Evolutionary conservation across 768 basidiomycete species (phyloP), one percentile per base, ranked within the genome.

Genomic region (Lentinula sp.): DNA sequence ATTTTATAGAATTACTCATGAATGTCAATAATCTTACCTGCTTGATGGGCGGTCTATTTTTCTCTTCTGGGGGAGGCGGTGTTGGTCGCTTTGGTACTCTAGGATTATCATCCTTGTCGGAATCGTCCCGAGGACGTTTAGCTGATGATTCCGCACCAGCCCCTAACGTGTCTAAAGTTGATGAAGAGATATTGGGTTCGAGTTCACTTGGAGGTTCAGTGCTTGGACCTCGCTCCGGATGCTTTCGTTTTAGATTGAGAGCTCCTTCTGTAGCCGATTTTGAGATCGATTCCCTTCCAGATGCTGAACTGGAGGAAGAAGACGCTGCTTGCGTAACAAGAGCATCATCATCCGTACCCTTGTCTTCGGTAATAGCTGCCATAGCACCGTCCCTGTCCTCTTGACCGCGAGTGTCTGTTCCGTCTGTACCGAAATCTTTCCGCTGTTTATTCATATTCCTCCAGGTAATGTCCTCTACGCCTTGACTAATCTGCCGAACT

Each of bases 391-490:
- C 42, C 56, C 10, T 55, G 40, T 62, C 64, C 39, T 61, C 60
- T 18, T 48, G 16, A 21, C 59, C 54, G 34, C 18, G 35, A 31
- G 60, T 65, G 42, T 62, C 62, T 43, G 70, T 70, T 56, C 59
- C 65, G 59, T 71, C 49, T 16, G 9, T 10, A 32, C 60, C 70
- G 57, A 72, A 71, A 61, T 49, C 31, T 23, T 32, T 40, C 34
- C 15, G n/a, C 35, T 42, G 42, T 15, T 34, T 57, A 62, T 80
- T 78, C 69, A 73, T 72, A 61, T 82, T 84, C 69, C 80, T 78
- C 89, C 88, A 89, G 68, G 77, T 84, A 64, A 90, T 81, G 68
- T 91, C 89, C 70, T 89, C 88, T 35, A 91, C 88, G 31, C 87
- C 86, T 67, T 85, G 85, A 63, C 87, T 89, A 66, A 90, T 89